phyloP scores from a whole-genome alignment of 805 yeast species.

The Millerago galiae region DNA sequence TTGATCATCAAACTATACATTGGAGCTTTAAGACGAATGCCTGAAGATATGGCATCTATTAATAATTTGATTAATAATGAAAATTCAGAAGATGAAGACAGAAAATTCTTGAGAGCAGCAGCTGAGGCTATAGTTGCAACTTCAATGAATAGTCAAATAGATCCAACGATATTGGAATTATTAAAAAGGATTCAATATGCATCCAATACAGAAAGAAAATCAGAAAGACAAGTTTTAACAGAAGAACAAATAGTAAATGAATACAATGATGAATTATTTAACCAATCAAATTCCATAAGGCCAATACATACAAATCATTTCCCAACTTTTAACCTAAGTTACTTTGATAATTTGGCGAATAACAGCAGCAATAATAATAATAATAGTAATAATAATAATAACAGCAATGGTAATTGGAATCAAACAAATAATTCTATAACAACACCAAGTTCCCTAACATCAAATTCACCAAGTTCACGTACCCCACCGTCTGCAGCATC shows the following conservation, averaged over 20 bases:
- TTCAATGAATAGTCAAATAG: slow-evolving; percentile 41
- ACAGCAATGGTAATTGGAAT: slow-evolving; percentile 1
- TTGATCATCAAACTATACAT: too few relatives aligned
- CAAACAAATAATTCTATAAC: slow-evolving; percentile 1
- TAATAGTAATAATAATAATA: background rate
- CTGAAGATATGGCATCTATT: background rate
- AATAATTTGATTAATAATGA: background rate
- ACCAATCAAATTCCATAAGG: slow-evolving; percentile 1
- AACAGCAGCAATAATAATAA: background rate
- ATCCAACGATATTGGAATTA: slow-evolving; percentile 59
- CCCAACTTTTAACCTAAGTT: slow-evolving; percentile 24
- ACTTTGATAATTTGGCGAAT: slow-evolving; percentile 21
- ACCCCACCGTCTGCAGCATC: slow-evolving; percentile 2
- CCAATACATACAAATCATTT: slow-evolving; percentile 14
- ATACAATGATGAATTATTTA: slow-evolving; percentile 2
- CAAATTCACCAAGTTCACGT: slow-evolving; percentile 1
- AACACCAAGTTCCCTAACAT: slow-evolving; percentile 3
- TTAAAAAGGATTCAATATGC: slow-evolving; percentile 53
- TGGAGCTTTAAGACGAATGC: background rate
- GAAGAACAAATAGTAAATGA: slow-evolving; percentile 8
- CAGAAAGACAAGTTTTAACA: slow-evolving; percentile 1
- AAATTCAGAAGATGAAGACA: slow-evolving; percentile 36
- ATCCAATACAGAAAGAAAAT: slow-evolving; percentile 1
- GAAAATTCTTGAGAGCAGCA: slow-evolving; percentile 50
- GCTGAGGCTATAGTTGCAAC: slow-evolving; percentile 55